phyloP scores from a whole-genome alignment of 805 yeast species.

The Teunomyces tritomae region DNA sequence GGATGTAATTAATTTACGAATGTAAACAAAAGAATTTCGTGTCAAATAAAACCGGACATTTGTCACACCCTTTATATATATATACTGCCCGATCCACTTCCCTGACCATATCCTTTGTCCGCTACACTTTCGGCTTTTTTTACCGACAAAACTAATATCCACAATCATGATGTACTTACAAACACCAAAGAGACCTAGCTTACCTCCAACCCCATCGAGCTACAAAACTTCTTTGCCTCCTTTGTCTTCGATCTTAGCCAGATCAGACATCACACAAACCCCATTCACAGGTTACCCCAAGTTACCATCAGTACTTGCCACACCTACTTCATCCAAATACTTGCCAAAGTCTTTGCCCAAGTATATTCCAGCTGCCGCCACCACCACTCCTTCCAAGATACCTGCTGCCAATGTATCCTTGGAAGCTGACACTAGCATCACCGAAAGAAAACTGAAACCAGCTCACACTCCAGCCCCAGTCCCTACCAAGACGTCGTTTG shows the following conservation, averaged over 20 bases:
- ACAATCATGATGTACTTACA: conserved; percentile 22
- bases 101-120: no score
- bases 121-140: no score
- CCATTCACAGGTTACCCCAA: conserved; percentile 13
- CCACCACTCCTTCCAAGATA: conserved; percentile 9
- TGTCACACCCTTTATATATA: background rate
- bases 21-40: conserved; percentile 1
- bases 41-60: background rate
- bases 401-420: conserved; percentile 6
- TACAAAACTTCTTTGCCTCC: conserved; percentile 37
- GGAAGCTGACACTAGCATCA: conserved; percentile 10
- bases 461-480: background rate
- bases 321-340: conserved; percentile 8
- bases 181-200: conserved; percentile 35
- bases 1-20: background rate
- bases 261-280: conserved; percentile 5
- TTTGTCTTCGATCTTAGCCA: conserved; percentile 30
- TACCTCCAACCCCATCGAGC: conserved; percentile 21
- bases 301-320: conserved; percentile 27
- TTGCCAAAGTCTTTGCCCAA: background rate
- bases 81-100: conserved; percentile 1
- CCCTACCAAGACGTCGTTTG: conserved; percentile 47
- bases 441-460: conserved; percentile 4
- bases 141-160: background rate
- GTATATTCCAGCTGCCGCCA: background rate